Percentiles rank a stretch among this genome's conserved stretches.
Conservation (phyloP, 345 rosid species). For the Syzygium oleosum region DNA sequence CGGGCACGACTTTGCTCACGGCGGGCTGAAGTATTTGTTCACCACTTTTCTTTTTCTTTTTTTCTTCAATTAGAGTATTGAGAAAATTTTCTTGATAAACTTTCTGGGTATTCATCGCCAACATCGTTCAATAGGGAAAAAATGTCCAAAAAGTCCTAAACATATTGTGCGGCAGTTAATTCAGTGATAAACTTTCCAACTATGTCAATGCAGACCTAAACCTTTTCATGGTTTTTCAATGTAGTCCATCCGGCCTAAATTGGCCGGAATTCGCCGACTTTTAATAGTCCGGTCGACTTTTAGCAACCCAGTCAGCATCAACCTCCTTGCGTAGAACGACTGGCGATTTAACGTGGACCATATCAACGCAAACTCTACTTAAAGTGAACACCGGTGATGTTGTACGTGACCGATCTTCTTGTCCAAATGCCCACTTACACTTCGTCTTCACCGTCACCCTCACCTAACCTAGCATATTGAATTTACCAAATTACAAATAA, state of each 20-base stretch:
- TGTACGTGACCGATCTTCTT: too few relatives aligned
- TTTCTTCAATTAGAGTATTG: background rate
- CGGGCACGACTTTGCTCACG: background rate
- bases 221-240: background rate
- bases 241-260: accelerated
- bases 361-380: too few relatives aligned
- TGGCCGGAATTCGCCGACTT: too few relatives aligned
- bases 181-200: accelerated
- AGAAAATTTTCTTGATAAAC: background rate
- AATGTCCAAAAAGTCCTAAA: background rate
- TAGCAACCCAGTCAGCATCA: too few relatives aligned
- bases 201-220: too few relatives aligned
- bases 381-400: too few relatives aligned
- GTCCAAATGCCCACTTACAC: background rate
- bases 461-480: background rate
- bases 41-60: background rate
- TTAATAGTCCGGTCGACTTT: too few relatives aligned
- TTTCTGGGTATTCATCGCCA: accelerated
- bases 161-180: accelerated
- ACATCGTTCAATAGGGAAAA: too few relatives aligned
- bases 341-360: too few relatives aligned
- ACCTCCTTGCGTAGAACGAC: too few relatives aligned
- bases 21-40: background rate
- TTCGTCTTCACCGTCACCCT: accelerated
- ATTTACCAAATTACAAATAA: background rate